phyloP scores from a whole-genome alignment of 139 green algal genomes.

The Chlorella sp. region DNA sequence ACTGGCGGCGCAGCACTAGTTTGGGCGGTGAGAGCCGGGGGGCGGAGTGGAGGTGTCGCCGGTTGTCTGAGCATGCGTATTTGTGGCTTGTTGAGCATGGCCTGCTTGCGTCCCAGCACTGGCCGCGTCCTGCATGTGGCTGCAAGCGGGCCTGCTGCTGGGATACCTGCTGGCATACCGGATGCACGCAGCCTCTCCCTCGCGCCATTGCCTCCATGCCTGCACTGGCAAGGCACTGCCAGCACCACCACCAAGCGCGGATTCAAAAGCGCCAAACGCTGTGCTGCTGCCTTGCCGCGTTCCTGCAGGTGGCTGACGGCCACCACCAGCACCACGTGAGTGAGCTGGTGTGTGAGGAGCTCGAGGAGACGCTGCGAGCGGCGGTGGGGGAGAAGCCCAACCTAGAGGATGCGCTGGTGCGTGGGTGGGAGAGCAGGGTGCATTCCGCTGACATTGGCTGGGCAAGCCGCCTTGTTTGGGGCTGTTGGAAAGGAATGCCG shows the following conservation, averaged over 20 bases:
- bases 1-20: neutral
- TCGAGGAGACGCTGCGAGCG: neutral
- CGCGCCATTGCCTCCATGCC: neutral
- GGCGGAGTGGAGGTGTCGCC: neutral
- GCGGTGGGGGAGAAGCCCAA: neutral
- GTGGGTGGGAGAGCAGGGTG: neutral
- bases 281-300: neutral
- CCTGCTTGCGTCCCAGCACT: neutral
- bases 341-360: slow-evolving; percentile 26
- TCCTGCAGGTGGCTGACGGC: slow-evolving; percentile 33
- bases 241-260: too few species aligned
- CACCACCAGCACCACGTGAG: slow-evolving; percentile 41
- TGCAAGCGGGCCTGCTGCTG: neutral
- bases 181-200: neutral
- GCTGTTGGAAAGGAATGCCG: too few species aligned
- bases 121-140: neutral
- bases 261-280: neutral
- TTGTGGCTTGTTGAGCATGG: too few species aligned
- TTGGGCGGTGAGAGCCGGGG: slow-evolving; percentile 1
- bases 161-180: too few species aligned
- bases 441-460: neutral
- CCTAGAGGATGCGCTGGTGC: slow-evolving; percentile 27
- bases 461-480: too few species aligned
- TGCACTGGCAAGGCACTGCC: too few species aligned
- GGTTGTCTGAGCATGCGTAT: too few species aligned